Evolutionary conservation across 331 rosid species (phyloP), one percentile per base, ranked within the genome.

Genomic region (Arachis monticola): DNA sequence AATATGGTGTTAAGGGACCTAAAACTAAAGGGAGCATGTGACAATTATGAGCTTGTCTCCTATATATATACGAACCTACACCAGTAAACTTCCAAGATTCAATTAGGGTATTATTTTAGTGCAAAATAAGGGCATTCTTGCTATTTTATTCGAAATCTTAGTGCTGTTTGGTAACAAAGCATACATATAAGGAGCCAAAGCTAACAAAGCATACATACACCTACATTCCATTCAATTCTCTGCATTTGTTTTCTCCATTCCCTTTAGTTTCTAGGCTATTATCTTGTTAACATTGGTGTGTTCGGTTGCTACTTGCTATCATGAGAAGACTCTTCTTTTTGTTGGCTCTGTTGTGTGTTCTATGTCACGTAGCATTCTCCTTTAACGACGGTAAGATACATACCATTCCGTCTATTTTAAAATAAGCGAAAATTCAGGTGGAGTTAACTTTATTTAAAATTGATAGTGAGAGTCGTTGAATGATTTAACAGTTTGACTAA

Each of bases 301-400:
- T 45, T 35, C 3, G 10, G 30, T 32, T 10, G 30, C 44, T 10
- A 42, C 17, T 32, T 10, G 30, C 44, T 10, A 42, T 12, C 10
- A 87, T 87, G 91, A 48, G 32, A 64, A 60, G 71, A n/a, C 1
- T 70, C 13, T 79, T 68, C 3, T 59, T 53, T 59, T 12, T 80
- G 78, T 82, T 79, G 64, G 74, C 85, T 80, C 84, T 85, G 3
- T 69, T 90, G 12, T 70, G 72, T 60, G 72, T 85, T 72, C 62
- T 90, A 69, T 71, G 58, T 84, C 84, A 84, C 74, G 17, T 57
- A 27, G 78, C 90, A 60, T 62, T 68, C 8, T 77, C 86, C 65
- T 7, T 85, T 77, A 61, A 44, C 31, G 92, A 90, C 70, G 96
- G 96, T 90, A 77, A 82, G 88, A 73, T 22, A 3, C 2, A 35